Base-by-base conservation (phyloP, 2,329 filamentous ascomycete species). In the Arthrocladium fulminans region DNA sequence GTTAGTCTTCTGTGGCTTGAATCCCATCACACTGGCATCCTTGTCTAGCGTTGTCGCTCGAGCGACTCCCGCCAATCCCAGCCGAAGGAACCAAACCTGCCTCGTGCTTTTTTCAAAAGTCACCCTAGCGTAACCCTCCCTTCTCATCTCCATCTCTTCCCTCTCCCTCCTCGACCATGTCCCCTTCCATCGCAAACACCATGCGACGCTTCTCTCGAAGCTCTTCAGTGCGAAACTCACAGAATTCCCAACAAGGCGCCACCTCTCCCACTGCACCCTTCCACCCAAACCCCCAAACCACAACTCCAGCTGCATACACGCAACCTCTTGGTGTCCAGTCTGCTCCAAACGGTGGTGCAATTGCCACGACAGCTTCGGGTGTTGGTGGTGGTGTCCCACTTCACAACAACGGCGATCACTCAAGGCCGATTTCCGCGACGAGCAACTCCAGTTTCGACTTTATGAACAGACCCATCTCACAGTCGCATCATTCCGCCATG, bases 381-480 rank as follows among this genome's bases (percentile, higher is more conserved):
- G 15, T 13, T 22, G 9, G 10, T 15, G 6, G 7, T 34, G 42
- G 25, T 45, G 40, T 23, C 6, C 32, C 32, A n/a, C n/a, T 15
- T 35, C 22, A 12, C 10, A 15, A 22, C 43, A 29, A 46, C 41
- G 15, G 10, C 23, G 41, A 51, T 15, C 25, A 44, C 19, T 55
- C 56, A 8, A 47, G 56, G 45, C 56, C 56, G 8, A 49, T 51
- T 24, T 58, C 56, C 9, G 48, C 44, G 19, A 52, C 51, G 12
- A 58, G 54, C 15, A 46, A 48, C 32, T 52, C 52, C 3, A 55
- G 52, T 45, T 58, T 58, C 41, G 56, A 57, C 45, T 56, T 58
- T 32, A 47, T 52, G 2, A 56, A 56, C 47, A 51, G 53, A 3
- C 56, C 54, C 13, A 45, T 52, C 5, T 27, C 29, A 12, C 15